Percentiles rank a stretch among this genome's conserved stretches.
Conservation (phyloP, 139 green algal species). For the Micromonas commoda region DNA sequence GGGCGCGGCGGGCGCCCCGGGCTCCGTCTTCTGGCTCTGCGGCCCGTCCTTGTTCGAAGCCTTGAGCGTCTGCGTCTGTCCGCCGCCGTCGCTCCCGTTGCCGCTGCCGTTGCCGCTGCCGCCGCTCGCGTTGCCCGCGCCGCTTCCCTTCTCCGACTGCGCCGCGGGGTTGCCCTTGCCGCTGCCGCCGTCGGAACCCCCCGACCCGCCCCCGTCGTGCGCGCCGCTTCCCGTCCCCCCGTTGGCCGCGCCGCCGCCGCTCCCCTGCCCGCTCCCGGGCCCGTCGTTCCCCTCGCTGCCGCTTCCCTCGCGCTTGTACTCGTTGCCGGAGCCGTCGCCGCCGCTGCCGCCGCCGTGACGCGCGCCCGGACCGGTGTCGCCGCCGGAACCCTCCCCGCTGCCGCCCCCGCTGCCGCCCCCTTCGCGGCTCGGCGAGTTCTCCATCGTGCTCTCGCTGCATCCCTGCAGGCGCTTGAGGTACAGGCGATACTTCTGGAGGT, state of each 20-base stretch:
- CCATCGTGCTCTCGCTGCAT: conserved; percentile 6
- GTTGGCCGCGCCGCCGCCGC: too few relatives aligned
- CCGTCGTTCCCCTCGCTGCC: too few relatives aligned
- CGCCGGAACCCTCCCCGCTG: neutral
- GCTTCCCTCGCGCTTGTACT: neutral
- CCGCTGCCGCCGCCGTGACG: too few relatives aligned
- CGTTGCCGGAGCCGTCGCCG: neutral
- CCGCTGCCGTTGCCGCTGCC: neutral
- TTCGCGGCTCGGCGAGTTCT: neutral
- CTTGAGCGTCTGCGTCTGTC: neutral
- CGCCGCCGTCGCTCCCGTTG: neutral
- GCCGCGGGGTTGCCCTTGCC: neutral
- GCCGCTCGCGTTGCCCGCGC: neutral
- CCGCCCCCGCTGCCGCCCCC: neutral
- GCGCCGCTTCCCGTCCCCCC: neutral
- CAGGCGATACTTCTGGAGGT: conserved; percentile 88
- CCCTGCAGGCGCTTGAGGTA: conserved; percentile 57
- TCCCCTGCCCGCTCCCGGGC: neutral
- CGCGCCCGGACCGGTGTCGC: neutral
- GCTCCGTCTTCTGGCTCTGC: neutral
- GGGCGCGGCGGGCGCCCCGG: too few relatives aligned
- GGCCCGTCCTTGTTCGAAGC: neutral
- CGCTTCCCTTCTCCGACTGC: neutral
- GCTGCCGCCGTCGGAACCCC: too few relatives aligned
- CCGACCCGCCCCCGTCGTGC: neutral